Evolutionary conservation across 78 protist genomes (phyloP).

Genomic region (Thecamonas trahens): DNA sequence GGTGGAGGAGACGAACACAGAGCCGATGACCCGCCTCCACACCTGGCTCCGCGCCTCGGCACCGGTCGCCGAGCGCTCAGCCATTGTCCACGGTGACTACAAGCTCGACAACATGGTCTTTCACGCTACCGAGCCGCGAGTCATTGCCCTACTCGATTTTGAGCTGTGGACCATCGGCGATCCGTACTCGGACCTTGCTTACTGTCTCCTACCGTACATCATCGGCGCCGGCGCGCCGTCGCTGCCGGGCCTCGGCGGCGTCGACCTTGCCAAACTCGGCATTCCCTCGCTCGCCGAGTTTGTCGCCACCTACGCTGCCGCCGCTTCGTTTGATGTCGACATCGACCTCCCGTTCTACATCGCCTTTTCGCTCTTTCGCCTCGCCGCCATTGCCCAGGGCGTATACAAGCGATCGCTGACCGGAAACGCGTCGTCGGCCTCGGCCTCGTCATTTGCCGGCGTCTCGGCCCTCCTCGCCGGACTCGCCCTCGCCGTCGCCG

Average conservation of each 20-base stretch:
- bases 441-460: conserved; percentile 2
- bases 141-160: conserved; percentile 74
- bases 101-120: conserved; percentile 25
- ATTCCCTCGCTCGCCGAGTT: not conserved
- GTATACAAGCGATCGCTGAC: conserved; percentile 34
- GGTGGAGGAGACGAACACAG: not conserved
- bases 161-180: conserved; percentile 71
- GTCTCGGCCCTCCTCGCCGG: not conserved
- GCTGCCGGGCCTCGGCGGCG: not conserved
- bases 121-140: conserved; percentile 23
- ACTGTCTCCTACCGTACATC: conserved; percentile 17
- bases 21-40: not conserved
- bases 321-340: not conserved
- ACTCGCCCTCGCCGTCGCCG: too few species aligned
- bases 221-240: not conserved
- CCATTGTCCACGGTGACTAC: conserved; percentile 64
- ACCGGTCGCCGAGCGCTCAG: not conserved
- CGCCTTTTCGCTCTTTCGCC: conserved; percentile 39
- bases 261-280: not conserved
- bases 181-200: conserved; percentile 53
- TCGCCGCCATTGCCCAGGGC: conserved; percentile 45
- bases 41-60: too few species aligned
- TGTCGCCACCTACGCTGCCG: not conserved
- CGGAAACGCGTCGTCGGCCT: conserved; percentile 32
- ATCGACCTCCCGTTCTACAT: conserved; percentile 16